Conservation (phyloP, 805 yeast species). For the Cyberlindnera euphorbiiphila region DNA sequence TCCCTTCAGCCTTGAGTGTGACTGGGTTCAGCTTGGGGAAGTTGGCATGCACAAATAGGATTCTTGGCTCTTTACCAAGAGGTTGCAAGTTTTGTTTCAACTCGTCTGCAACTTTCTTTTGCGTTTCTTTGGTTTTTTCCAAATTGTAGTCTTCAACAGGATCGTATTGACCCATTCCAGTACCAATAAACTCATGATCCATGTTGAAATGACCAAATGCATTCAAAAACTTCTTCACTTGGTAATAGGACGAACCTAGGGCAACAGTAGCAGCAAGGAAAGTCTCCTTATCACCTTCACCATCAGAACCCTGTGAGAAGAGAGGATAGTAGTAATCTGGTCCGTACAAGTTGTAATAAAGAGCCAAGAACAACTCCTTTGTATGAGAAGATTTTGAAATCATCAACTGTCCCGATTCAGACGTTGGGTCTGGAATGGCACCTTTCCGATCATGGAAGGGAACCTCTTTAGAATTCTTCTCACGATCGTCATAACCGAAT, state of each 20-base stretch:
- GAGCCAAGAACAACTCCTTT: constrained; percentile 48
- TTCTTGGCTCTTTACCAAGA: constrained; percentile 27
- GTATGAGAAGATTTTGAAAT: constrained; percentile 54
- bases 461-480: constrained; percentile 30
- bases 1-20: constrained; percentile 40
- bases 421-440: constrained; percentile 56
- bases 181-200: constrained; percentile 43
- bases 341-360: constrained; percentile 59
- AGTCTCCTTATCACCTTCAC: constrained; percentile 61
- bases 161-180: constrained; percentile 62
- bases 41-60: constrained; percentile 60
- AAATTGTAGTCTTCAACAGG: constrained; percentile 48
- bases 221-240: constrained; percentile 51
- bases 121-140: constrained; percentile 25
- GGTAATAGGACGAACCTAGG: constrained; percentile 53
- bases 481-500: constrained; percentile 37
- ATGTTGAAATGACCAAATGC: constrained; percentile 51
- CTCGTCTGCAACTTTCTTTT: constrained; percentile 14
- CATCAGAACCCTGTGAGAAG: constrained; percentile 52
- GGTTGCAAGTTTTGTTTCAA: constrained; percentile 17
- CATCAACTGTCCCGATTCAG: constrained; percentile 63
- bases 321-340: constrained; percentile 55
- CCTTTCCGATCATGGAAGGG: constrained; percentile 60
- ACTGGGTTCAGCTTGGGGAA: constrained; percentile 66
- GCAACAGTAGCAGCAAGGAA: constrained; percentile 58